phyloP scores from a whole-genome alignment of 805 yeast genomes.

The Babjeviella inositovora region DNA sequence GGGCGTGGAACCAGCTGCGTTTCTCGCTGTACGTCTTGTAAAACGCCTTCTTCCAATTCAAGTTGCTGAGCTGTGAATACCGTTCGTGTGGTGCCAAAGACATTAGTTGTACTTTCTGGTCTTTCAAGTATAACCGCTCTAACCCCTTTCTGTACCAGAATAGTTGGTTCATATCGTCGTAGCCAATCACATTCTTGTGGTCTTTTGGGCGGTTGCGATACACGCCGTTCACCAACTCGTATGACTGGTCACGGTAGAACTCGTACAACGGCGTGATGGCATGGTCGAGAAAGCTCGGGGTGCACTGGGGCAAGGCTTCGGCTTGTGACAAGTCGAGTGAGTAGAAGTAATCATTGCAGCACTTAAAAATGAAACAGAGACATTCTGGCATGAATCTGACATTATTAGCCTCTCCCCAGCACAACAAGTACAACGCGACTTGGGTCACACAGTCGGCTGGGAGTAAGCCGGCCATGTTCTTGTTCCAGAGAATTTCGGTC shows the following conservation, averaged over 20 bases:
- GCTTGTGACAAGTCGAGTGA: slow-evolving; percentile 18
- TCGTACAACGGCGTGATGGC: slow-evolving; percentile 61
- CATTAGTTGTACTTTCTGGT: slow-evolving; percentile 28
- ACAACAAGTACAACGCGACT: slow-evolving; percentile 48
- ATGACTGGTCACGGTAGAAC: slow-evolving; percentile 40
- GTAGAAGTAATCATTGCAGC: slow-evolving; percentile 55
- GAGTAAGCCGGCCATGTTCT: slow-evolving; percentile 28
- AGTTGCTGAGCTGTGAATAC: slow-evolving; percentile 31
- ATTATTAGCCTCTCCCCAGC: slow-evolving; percentile 90
- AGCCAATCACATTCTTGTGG: slow-evolving; percentile 60
- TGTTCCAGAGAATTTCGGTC: slow-evolving; percentile 32
- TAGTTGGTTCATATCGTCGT: slow-evolving; percentile 79
- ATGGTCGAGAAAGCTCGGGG: slow-evolving; percentile 39
- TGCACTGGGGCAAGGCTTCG: slow-evolving; percentile 10
- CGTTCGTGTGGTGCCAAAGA: slow-evolving; percentile 39
- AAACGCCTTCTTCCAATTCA: slow-evolving; percentile 54
- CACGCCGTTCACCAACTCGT: slow-evolving; percentile 21
- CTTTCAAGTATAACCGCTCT: slow-evolving; percentile 30
- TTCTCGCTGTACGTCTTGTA: slow-evolving; percentile 62
- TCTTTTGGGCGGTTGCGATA: slow-evolving; percentile 37
- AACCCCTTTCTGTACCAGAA: slow-evolving; percentile 74
- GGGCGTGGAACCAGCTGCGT: slow-evolving; percentile 63
- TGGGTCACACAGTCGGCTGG: slow-evolving; percentile 46
- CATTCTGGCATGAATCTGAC: slow-evolving; percentile 84
- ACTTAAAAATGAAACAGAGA: slow-evolving; percentile 68